These are phyloP conservation scores for Neoascochyta sp. DNA, from an alignment of 2,329 filamentous ascomycete species.

Conservation along the genomic window DNA sequence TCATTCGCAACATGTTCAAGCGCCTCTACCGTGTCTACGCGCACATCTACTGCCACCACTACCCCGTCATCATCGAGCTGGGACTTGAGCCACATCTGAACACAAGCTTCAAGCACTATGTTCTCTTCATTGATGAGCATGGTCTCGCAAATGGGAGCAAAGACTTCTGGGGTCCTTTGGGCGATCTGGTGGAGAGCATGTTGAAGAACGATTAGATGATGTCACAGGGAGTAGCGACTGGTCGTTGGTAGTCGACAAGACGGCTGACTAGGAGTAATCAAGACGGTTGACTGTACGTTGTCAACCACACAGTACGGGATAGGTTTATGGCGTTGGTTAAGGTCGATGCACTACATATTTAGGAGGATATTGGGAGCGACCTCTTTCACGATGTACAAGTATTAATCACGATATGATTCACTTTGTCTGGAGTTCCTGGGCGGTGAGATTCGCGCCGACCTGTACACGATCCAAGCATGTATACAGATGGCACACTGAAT, in stretches of 20 bases:
- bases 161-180: constrained; percentile 95
- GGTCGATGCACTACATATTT: constrained; percentile 4
- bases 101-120: constrained; percentile 99
- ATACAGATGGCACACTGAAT: too few species aligned
- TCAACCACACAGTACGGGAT: constrained; percentile 1
- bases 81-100: constrained; percentile 96
- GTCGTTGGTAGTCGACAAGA: too few species aligned
- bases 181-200: constrained; percentile 97
- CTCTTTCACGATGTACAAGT: constrained; percentile 8
- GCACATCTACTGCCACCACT: constrained; percentile 97
- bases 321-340: constrained; percentile 6
- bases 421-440: too few species aligned
- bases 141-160: constrained; percentile 78
- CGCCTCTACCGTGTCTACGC: constrained; percentile 97
- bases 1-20: constrained; percentile 99
- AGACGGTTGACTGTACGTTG: neutral
- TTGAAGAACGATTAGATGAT: constrained; percentile 73
- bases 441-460: too few species aligned
- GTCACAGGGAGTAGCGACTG: too few species aligned
- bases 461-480: too few species aligned
- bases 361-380: constrained; percentile 5
- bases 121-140: constrained; percentile 97
- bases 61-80: constrained; percentile 90
- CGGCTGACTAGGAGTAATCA: neutral
- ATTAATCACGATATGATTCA: constrained; percentile 1